Evolutionary conservation across 345 rosid genomes (phyloP).

Genomic region (Eucalyptus victrix): DNA sequence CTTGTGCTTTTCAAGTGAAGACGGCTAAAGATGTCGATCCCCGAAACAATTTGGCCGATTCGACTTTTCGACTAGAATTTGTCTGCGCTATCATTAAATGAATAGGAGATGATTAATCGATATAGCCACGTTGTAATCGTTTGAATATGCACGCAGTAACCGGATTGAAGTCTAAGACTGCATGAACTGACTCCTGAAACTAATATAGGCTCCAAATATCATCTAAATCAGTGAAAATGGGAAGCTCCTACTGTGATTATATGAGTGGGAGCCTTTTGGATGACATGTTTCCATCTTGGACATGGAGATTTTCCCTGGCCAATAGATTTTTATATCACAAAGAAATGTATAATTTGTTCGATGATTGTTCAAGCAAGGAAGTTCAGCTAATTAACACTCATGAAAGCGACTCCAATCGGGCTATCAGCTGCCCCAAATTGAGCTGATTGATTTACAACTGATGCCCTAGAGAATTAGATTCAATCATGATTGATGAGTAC

Average conservation of each 20-base stretch:
- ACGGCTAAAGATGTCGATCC: not conserved
- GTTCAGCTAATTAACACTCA: not conserved
- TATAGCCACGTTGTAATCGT: not conserved
- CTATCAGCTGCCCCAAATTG: not conserved
- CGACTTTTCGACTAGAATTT: not conserved
- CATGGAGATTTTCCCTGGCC: not conserved
- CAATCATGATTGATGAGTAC: not conserved
- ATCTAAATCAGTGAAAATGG: not conserved
- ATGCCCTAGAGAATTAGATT: not conserved
- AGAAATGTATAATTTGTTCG: not conserved
- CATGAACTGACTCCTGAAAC: not conserved
- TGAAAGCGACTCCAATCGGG: not conserved
- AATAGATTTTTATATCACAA: not conserved
- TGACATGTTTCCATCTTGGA: not conserved
- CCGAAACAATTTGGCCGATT: not conserved
- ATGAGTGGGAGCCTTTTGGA: not conserved
- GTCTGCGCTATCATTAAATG: not conserved
- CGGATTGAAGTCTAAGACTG: not conserved
- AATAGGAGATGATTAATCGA: not conserved
- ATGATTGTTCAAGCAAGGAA: not conserved
- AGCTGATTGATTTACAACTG: not conserved
- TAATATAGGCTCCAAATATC: not conserved
- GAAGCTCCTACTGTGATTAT: not conserved
- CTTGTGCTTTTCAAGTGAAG: not conserved
- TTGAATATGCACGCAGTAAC: not conserved